Conservation (phyloP, 2,329 filamentous ascomycete species). For the Aspergillus spinulosporus region DNA sequence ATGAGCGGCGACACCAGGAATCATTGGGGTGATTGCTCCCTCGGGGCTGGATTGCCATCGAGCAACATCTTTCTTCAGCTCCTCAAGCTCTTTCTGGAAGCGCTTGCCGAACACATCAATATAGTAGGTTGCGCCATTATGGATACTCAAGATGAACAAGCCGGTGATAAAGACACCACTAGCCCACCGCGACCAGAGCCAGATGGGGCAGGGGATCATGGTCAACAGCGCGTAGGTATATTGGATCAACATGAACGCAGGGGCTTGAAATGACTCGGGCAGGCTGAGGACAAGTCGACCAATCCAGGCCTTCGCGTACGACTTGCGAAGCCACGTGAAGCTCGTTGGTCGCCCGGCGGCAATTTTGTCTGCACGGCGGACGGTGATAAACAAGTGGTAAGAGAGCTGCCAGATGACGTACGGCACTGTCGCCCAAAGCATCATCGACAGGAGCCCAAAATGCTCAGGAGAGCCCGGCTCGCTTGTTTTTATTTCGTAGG, state of each 20-base stretch:
- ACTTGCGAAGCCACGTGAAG: slow-evolving; percentile 93
- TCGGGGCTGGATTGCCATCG: slow-evolving; percentile 69
- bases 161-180: slow-evolving; percentile 73
- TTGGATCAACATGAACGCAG: slow-evolving; percentile 94
- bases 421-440: slow-evolving; percentile 88
- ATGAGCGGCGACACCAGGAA: slow-evolving; percentile 23
- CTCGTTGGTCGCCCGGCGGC: slow-evolving; percentile 92
- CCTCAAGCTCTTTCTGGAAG: slow-evolving; percentile 94
- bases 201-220: slow-evolving; percentile 90
- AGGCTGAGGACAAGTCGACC: slow-evolving; percentile 80
- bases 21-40: slow-evolving; percentile 30
- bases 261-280: slow-evolving; percentile 74
- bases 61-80: slow-evolving; percentile 81
- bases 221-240: slow-evolving; percentile 87
- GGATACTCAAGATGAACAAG: slow-evolving; percentile 93
- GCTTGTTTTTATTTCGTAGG: slow-evolving; percentile 75
- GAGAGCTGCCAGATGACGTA: slow-evolving; percentile 89
- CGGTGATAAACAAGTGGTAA: slow-evolving; percentile 94
- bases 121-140: slow-evolving; percentile 96
- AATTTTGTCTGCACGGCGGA: slow-evolving; percentile 92
- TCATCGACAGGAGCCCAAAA: slow-evolving; percentile 80
- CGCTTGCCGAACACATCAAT: slow-evolving; percentile 97
- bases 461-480: slow-evolving; percentile 71
- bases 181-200: slow-evolving; percentile 86
- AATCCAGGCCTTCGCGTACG: slow-evolving; percentile 86